Evolutionary conservation across 2,329 filamentous ascomycete genomes (phyloP), one percentile per base, ranked within the genome.

Genomic region (Aspergillus carbonarius): DNA sequence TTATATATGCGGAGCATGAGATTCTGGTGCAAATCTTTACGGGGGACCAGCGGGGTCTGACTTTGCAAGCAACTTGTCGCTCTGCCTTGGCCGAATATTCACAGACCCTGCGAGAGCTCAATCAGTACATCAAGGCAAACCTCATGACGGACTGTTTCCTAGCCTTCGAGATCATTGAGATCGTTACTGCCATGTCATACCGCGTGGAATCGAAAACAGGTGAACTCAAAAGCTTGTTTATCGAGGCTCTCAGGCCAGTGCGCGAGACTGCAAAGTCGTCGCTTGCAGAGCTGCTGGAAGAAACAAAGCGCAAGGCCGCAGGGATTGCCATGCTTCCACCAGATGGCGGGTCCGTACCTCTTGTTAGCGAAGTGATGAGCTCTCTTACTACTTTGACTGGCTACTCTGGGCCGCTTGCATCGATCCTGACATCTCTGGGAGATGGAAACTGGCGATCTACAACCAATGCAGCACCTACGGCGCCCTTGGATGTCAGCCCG

Each of bases 141-240:
- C 79, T 97, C 39, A 85, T 87, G 65, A 96, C 92, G 0, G 95
- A 99, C 74, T 98, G 93, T 75, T 98, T 91, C 73, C 83, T 99
- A 50, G 92, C 92, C 7, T 99, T 96, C 73, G 95, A 99, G 72
- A 91, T 98, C 32, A 91, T 96, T 32, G 93, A 96, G 68, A 91
- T 97, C 60, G 86, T 98, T 48, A 90, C 91, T 0, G 84, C 84
- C 12, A 82, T 96, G 49, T 92, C 92, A 2, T 88, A 88, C 57
- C 88, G 89, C 39, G 79, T 99, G 4, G 93, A 96, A 63, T 84
- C 85, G 4, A 87, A 89, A 61, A 96, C 92, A 0, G 92, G 92
- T 2, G 92, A 96, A 69, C 82, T 97, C 58, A 96, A 96, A 72
- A 81, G 85, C 30, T 85, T 91, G 5, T 85, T 99, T 53, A 88